These are phyloP conservation scores for Echium plantagineum DNA, from an alignment of 257 asterid genomes.

Conservation along the genomic window DNA sequence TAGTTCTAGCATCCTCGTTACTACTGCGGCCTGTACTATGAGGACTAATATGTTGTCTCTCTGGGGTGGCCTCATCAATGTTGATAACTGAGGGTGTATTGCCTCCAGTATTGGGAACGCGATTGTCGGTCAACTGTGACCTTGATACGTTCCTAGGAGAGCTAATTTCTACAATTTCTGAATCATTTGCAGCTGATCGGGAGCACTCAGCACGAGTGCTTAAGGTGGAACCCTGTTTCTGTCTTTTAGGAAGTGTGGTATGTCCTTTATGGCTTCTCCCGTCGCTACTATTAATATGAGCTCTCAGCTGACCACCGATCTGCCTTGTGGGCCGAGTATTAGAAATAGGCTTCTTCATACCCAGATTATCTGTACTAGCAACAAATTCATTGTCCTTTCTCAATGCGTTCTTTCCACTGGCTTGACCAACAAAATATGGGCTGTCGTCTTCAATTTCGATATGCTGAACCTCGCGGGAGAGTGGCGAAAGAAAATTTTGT, in stretches of 20 bases:
- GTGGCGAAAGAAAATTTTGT: slow-evolving; percentile 12
- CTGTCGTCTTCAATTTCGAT: slow-evolving; percentile 16
- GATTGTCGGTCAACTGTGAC: slow-evolving; percentile 18
- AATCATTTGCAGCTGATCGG: slow-evolving; percentile 30
- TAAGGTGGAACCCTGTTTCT: slow-evolving; percentile 40
- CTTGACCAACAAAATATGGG: slow-evolving; percentile 16
- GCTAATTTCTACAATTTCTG: slow-evolving; percentile 36
- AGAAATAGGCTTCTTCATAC: background rate
- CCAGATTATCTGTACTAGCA: background rate
- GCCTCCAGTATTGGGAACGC: slow-evolving; percentile 12
- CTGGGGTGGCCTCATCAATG: slow-evolving; percentile 47
- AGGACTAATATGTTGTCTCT: slow-evolving; percentile 20
- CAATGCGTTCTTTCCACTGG: slow-evolving; percentile 18
- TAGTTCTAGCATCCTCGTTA: slow-evolving; percentile 38
- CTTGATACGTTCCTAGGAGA: slow-evolving; percentile 30
- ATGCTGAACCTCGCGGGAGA: slow-evolving; percentile 7
- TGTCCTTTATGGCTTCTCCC: slow-evolving; percentile 23
- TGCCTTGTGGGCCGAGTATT: slow-evolving; percentile 11
- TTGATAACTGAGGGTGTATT: slow-evolving; percentile 33
- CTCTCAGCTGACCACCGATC: background rate
- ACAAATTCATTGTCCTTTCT: slow-evolving; percentile 15
- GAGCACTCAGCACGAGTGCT: slow-evolving; percentile 45
- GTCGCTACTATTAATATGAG: slow-evolving; percentile 24
- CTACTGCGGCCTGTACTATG: slow-evolving; percentile 8
- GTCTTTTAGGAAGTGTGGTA: slow-evolving; percentile 33